phyloP scores from a whole-genome alignment of 345 rosid species.

The Eucalyptus victrix region DNA sequence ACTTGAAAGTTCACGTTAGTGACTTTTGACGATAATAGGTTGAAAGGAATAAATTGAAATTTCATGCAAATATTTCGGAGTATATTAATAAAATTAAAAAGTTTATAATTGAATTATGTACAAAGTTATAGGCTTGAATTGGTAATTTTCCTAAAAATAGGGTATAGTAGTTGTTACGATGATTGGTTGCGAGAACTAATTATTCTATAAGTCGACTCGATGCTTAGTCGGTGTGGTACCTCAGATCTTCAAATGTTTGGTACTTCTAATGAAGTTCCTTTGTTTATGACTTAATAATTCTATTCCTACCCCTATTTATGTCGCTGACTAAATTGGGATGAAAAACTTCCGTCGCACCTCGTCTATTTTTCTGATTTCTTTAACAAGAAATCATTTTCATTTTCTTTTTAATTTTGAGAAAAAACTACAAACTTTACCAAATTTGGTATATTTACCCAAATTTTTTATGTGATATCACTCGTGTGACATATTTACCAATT shows the following conservation, averaged over 20 bases:
- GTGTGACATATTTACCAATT: too few species aligned
- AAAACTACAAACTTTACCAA: too few species aligned
- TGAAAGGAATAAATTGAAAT: neutral
- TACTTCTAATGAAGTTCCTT: neutral
- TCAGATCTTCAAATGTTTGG: neutral
- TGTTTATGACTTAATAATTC: neutral
- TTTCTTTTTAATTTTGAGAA: neutral
- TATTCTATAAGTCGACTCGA: neutral
- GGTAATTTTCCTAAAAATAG: neutral
- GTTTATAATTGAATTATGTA: neutral
- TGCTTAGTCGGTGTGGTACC: neutral
- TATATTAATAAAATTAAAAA: neutral
- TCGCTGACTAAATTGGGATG: neutral
- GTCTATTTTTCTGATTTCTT: neutral
- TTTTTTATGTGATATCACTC: too few species aligned
- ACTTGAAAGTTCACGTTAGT: neutral
- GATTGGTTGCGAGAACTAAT: neutral
- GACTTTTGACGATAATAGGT: neutral
- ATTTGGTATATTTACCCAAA: too few species aligned
- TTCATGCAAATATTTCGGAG: neutral
- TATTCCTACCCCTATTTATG: neutral
- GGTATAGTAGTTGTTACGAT: neutral
- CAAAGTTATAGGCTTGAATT: neutral
- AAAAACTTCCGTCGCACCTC: neutral
- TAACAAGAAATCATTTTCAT: neutral